Evolutionary conservation across 2,329 filamentous ascomycete genomes (phyloP).

Genomic region (Elsinoe necatrix): DNA sequence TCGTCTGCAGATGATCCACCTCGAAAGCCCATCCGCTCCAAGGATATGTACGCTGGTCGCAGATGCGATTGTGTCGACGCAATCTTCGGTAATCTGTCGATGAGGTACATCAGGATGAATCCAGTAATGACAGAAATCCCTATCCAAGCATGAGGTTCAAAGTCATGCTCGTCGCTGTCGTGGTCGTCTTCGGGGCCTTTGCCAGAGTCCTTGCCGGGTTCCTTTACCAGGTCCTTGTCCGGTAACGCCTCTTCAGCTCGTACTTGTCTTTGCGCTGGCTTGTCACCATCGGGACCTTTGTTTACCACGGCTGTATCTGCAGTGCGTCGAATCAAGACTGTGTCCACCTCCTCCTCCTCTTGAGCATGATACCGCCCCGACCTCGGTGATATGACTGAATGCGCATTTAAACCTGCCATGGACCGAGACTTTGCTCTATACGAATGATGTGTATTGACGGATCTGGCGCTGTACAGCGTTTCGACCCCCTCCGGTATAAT

Average conservation of each 20-base stretch:
- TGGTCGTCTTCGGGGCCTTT: background rate
- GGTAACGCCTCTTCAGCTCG: background rate
- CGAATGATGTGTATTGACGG: conserved; percentile 4
- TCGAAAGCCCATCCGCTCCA: conserved; percentile 46
- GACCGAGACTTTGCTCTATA: background rate
- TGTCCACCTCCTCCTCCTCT: background rate
- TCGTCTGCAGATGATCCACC: conserved; percentile 12
- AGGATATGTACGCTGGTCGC: conserved; percentile 73
- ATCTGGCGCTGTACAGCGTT: conserved; percentile 60
- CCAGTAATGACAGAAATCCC: conserved; percentile 79
- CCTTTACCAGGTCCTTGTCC: background rate
- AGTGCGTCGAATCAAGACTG: background rate
- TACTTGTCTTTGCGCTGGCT: background rate
- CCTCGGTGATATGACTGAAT: background rate
- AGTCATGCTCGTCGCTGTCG: conserved; percentile 22
- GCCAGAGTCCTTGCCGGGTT: background rate
- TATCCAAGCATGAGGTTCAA: conserved; percentile 65
- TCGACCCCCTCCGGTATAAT: conserved; percentile 97
- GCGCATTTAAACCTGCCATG: background rate
- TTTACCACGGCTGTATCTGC: background rate
- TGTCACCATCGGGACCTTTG: conserved; percentile 28
- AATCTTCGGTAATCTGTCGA: conserved; percentile 76
- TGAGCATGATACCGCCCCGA: background rate
- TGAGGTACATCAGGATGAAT: conserved; percentile 93
- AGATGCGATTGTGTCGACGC: conserved; percentile 50